Base-by-base conservation (phyloP, 2,329 filamentous ascomycete genomes). In the Paecilomyces niveus region DNA sequence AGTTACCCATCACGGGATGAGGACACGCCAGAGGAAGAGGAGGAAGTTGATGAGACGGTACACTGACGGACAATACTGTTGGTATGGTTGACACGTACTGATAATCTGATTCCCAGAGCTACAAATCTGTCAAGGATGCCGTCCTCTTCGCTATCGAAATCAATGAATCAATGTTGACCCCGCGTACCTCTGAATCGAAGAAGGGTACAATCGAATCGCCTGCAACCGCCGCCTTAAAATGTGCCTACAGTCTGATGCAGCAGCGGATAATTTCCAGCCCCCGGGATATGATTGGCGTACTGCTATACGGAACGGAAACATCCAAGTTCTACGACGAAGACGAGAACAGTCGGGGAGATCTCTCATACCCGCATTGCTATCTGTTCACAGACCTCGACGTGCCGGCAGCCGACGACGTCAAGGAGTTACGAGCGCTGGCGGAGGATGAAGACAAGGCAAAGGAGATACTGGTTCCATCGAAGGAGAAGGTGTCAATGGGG, bases 211-310 rank as follows among this genome's bases (percentile, higher is more conserved):
- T 81, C 58, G 90, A 93, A 67, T 92, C 89, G 52, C 86, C 93
- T 3, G 81, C 91, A 0, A 82, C 88, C 56, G 92, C 93, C 15
- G 92, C 94, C 3, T 77, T 99, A 54, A 96, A 96, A 80, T 97
- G 91, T 67, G 94, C 93, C 59, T 96, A 96, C 69, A 86, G 91
- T 69, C 81, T 99, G 56, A 97, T 99, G 90, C 91, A 97, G 76
- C 93, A 97, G 77, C 90, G 94, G 66, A 97, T 99, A 74, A 97
- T 99, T 67, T 93, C 93, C 3, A 93, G 92, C 61, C 94, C 94
- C 1, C 92, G 88, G 69, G 94, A 99, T 62, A 95, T 97, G 90
- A 97, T 99, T 84, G 92, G 93, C 1, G 89, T 99, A 26, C 74
- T 99, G 39, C 80, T 99, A 0, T 99, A 95, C 70, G 92, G 92